Percentiles rank a stretch among this genome's conserved stretches.
phyloP scores from a whole-genome alignment of 176 grass and related monocot genomes.

The Areca catechu region DNA sequence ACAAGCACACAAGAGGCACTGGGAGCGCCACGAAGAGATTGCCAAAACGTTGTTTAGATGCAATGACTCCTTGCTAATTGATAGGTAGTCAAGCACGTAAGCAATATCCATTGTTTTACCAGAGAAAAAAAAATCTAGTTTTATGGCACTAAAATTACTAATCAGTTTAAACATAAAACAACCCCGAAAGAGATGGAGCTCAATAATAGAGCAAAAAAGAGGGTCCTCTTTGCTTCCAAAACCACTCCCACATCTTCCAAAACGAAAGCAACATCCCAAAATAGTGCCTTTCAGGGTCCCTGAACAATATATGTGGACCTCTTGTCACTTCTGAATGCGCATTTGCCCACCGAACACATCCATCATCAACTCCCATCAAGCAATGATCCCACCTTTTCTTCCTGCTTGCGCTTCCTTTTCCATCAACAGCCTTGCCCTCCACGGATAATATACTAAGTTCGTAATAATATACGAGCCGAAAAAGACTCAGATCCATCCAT shows the following conservation, averaged over 20 bases:
- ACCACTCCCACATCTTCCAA: slow-evolving; percentile 16
- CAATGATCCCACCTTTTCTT: not conserved
- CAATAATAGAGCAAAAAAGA: slow-evolving; percentile 30
- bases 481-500: slow-evolving; percentile 52
- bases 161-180: slow-evolving; percentile 19
- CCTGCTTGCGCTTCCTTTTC: not conserved
- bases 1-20: no score
- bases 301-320: slow-evolving; percentile 31
- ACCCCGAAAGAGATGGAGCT: slow-evolving; percentile 19
- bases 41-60: no score
- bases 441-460: no score
- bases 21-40: no score
- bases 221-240: slow-evolving; percentile 26
- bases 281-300: slow-evolving; percentile 21
- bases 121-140: slow-evolving; percentile 13
- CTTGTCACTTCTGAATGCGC: slow-evolving; percentile 4
- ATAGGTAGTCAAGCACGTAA: no score
- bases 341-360: not conserved
- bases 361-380: not conserved
- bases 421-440: not conserved
- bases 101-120: no score
- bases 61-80: no score
- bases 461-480: no score
- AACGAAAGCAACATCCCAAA: slow-evolving; percentile 25
- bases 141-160: slow-evolving; percentile 27